Evolutionary conservation across 768 basidiomycete genomes (phyloP), one percentile per base, ranked within the genome.

Genomic region (Gelatoporia subvermispora): DNA sequence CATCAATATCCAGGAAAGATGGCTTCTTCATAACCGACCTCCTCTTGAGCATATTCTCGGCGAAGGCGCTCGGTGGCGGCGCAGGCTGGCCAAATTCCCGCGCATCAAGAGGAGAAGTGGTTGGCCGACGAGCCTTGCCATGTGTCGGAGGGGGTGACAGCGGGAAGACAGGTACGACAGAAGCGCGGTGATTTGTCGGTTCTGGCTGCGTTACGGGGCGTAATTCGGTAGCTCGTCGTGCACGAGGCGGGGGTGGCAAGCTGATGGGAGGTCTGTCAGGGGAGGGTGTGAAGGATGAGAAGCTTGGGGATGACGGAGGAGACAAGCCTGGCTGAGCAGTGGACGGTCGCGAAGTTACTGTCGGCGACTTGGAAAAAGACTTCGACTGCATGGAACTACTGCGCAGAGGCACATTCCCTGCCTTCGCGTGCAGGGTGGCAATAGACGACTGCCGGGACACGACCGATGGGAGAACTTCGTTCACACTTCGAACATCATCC

Each of bases 1-100:
- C 70, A 20, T 68, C 82, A 49, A 88, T 84, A 31, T 86, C 83
- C 41, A 88, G 68, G 63, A 88, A 88, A 1, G 84, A 86, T 17
- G 85, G 80, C 59, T 85, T 84, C 58, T 72, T 73, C 68, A 82
- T 75, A 51, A 86, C 69, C 7, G 78, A 78, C 41, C 70, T 73
- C 40, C 75, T 54, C 41, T 59, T 43, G 35, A 56, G 37, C 15
- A 50, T 43, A 49, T 53, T 61, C 51, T 54, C 51, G 37, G 57
- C 54, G 50, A 62, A 62, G 36, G 61, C 54, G 49, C 60, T 61
- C 16, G 63, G 59, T n/a, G 63, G 58, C 4, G 53, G 59, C n/a
- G 54, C 50, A 15, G 41, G 37, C 34, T 41, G 17, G 13, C 24
- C 37, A 1, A 46, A 16, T n/a, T 48, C 52, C 10, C 17, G 17